Percentiles rank a stretch among this genome's conserved stretches.
Evolutionary conservation across 495 filamentous ascomycete species (phyloP).

Genomic region (Parmelia sp.): DNA sequence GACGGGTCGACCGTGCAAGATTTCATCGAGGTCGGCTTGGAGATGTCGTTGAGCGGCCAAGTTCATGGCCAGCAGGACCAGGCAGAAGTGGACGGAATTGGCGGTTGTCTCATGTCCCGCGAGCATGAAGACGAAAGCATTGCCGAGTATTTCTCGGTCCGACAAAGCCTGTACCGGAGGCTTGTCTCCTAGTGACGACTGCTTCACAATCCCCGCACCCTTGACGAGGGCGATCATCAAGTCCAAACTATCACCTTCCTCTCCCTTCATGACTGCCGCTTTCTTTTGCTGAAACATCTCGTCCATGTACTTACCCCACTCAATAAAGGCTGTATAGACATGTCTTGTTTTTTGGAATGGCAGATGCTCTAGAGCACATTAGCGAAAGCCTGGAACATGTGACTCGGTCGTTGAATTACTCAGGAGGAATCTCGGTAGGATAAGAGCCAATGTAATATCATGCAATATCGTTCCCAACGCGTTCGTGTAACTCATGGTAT

Average conservation of each 20-base stretch:
- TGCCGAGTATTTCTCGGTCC: conserved; percentile 59
- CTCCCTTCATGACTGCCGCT: conserved; percentile 42
- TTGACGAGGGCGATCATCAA: conserved; percentile 54
- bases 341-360: conserved; percentile 45
- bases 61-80: conserved; percentile 56
- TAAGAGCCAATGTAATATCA: conserved; percentile 47
- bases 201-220: conserved; percentile 31
- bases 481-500: conserved; percentile 54
- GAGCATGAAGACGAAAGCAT: conserved; percentile 64
- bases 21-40: conserved; percentile 54
- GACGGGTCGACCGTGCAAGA: conserved; percentile 45
- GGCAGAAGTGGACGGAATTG: conserved; percentile 57
- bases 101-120: conserved; percentile 70
- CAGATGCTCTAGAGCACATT: conserved; percentile 32
- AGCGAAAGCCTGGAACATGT: background rate
- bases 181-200: conserved; percentile 22
- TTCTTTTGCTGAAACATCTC: conserved; percentile 54
- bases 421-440: conserved; percentile 44
- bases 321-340: conserved; percentile 45
- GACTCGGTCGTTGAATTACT: conserved; percentile 21
- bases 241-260: conserved; percentile 50
- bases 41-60: conserved; percentile 50
- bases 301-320: conserved; percentile 59
- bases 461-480: conserved; percentile 47
- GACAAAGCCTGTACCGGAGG: conserved; percentile 32